Conservation (phyloP, 495 filamentous ascomycete species). For the Annulohypoxylon moriforme region DNA sequence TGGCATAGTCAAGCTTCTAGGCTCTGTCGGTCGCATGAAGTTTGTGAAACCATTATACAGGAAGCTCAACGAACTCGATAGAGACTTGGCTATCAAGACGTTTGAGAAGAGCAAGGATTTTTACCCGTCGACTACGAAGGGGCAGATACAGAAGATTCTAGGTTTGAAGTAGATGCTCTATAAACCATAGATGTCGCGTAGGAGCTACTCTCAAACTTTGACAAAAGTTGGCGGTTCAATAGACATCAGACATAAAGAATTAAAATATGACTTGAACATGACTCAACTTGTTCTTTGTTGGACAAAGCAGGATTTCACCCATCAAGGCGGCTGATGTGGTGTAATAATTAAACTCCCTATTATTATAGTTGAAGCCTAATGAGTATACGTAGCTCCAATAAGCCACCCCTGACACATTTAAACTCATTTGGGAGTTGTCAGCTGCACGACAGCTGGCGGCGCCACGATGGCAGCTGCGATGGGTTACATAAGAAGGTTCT, state of each 20-base stretch:
- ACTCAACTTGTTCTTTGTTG: not conserved
- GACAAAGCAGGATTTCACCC: not conserved
- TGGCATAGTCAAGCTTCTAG: slow-evolving; percentile 77
- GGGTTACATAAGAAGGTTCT: not conserved
- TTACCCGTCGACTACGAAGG: slow-evolving; percentile 94
- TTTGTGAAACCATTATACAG: slow-evolving; percentile 88
- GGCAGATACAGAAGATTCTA: slow-evolving; percentile 86
- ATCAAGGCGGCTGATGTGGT: not conserved
- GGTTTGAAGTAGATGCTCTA: slow-evolving; percentile 47
- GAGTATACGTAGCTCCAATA: slow-evolving; percentile 16
- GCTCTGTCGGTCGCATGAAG: slow-evolving; percentile 93
- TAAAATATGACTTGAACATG: not conserved
- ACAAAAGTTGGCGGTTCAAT: not conserved
- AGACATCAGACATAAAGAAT: not conserved
- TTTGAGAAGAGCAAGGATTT: slow-evolving; percentile 90
- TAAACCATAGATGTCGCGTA: not conserved
- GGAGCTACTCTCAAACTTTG: not conserved
- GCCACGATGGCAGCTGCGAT: not conserved
- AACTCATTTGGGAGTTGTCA: not conserved
- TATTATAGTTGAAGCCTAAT: slow-evolving; percentile 8
- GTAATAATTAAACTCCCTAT: not conserved
- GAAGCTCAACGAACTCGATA: slow-evolving; percentile 76
- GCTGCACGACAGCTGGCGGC: not conserved
- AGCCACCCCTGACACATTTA: not conserved
- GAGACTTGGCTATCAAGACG: slow-evolving; percentile 78